Evolutionary conservation across 2,329 filamentous ascomycete species (phyloP).

Genomic region (Chaetomiaceae sp.): DNA sequence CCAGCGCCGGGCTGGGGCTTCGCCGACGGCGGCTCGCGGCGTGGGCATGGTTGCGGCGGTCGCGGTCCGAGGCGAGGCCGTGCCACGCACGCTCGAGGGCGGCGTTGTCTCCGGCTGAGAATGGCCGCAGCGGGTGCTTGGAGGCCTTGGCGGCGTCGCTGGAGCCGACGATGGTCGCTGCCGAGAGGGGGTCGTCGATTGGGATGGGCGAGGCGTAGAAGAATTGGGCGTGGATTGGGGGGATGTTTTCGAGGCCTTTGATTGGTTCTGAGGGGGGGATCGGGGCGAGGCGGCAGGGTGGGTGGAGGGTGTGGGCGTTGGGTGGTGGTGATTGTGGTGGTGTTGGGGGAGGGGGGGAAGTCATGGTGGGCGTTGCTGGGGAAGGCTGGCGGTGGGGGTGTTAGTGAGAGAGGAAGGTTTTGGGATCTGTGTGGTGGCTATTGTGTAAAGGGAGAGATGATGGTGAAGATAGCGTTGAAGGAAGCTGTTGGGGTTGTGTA

Average conservation of each 20-base stretch:
- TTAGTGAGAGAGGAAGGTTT: not conserved
- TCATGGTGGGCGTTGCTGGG: slow-evolving; percentile 9
- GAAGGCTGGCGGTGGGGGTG: not conserved
- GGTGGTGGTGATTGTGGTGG: too few species aligned
- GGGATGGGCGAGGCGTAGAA: slow-evolving; percentile 80
- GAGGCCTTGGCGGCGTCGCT: slow-evolving; percentile 45
- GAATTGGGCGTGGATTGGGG: slow-evolving; percentile 65
- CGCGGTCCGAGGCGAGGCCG: slow-evolving; percentile 47
- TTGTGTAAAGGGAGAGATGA: too few species aligned
- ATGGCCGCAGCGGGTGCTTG: slow-evolving; percentile 66
- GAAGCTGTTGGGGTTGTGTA: not conserved
- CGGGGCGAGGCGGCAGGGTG: slow-evolving; percentile 15
- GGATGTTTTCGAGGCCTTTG: slow-evolving; percentile 43
- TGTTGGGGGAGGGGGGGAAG: too few species aligned
- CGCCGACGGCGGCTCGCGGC: slow-evolving; percentile 32
- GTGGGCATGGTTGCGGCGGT: slow-evolving; percentile 44
- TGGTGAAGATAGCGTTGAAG: not conserved
- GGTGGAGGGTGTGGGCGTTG: slow-evolving; percentile 8
- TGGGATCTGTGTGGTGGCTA: not conserved
- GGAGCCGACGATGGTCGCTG: slow-evolving; percentile 48
- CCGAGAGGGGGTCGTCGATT: slow-evolving; percentile 83
- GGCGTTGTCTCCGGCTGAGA: slow-evolving; percentile 72
- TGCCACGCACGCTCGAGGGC: slow-evolving; percentile 76
- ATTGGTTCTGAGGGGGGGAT: slow-evolving; percentile 31
- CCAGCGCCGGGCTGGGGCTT: slow-evolving; percentile 31